A percentile compares a stretch with the other conserved stretches of the same genome.
Evolutionary conservation across 192 early-diverging fungal species (phyloP).

Genomic region (Endogone sp.): DNA sequence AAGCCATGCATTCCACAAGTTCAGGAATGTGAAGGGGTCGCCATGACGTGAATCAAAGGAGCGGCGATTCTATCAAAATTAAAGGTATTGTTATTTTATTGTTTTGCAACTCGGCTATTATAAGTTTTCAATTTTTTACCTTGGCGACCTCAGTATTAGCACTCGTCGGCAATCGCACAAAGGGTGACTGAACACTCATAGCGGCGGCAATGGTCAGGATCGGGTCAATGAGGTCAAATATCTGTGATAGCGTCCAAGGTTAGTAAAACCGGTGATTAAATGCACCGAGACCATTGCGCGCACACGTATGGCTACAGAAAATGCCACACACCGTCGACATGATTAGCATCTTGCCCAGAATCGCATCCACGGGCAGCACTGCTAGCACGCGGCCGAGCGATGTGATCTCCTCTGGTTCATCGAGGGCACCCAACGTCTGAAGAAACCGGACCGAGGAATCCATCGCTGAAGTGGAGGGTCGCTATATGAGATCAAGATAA

Average conservation of each 20-base stretch:
- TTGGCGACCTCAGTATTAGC: conserved; percentile 43
- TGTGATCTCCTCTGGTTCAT: conserved; percentile 39
- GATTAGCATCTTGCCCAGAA: conserved; percentile 66
- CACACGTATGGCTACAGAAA: too few species aligned
- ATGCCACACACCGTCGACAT: conserved; percentile 34
- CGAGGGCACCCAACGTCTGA: conserved; percentile 46
- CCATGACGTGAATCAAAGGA: conserved; percentile 52
- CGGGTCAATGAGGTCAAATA: conserved; percentile 47
- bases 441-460: conserved; percentile 40
- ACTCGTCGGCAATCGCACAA: conserved; percentile 41
- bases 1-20: conserved; percentile 59
- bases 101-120: neutral
- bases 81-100: neutral
- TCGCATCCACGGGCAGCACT: conserved; percentile 55
- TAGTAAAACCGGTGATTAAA: too few species aligned
- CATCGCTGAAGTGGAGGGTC: conserved; percentile 37
- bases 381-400: conserved; percentile 49
- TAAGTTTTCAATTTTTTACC: conserved; percentile 17
- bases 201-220: conserved; percentile 55
- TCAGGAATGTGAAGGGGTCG: conserved; percentile 63
- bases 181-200: conserved; percentile 65
- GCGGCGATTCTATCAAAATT: conserved; percentile 39
- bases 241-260: conserved; percentile 23
- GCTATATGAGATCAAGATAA: conserved; percentile 10
- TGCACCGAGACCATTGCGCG: too few species aligned